phyloP scores from a whole-genome alignment of 176 grass and related monocot genomes.

The Phoenix dactylifera region DNA sequence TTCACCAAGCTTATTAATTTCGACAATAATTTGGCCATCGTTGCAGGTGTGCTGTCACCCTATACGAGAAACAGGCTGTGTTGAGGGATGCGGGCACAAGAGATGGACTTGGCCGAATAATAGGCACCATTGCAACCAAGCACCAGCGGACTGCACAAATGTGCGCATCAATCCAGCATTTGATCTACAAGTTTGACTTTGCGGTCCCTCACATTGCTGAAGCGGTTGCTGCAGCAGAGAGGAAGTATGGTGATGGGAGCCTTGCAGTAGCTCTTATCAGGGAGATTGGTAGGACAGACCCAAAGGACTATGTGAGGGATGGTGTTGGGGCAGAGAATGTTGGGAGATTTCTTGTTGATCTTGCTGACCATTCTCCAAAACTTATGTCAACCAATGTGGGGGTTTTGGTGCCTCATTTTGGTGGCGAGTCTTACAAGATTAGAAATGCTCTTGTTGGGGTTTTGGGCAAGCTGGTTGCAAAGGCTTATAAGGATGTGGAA shows the following conservation, averaged over 20 bases:
- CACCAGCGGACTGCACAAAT: constrained; percentile 70
- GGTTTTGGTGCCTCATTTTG: constrained; percentile 83
- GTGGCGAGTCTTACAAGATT: constrained; percentile 95
- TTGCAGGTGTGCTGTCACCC: constrained; percentile 50
- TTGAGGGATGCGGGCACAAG: constrained; percentile 72
- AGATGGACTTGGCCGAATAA: constrained; percentile 58
- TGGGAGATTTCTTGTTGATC: constrained; percentile 79
- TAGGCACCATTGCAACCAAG: constrained; percentile 70
- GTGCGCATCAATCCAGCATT: constrained; percentile 68
- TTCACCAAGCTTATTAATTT: background rate
- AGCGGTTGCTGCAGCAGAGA: constrained; percentile 60
- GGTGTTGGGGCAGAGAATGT: constrained; percentile 69
- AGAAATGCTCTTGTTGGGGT: constrained; percentile 95
- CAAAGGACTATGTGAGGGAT: constrained; percentile 85
- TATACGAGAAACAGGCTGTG: constrained; percentile 66
- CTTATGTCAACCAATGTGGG: constrained; percentile 89
- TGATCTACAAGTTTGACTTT: constrained; percentile 83
- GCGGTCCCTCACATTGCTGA: constrained; percentile 62
- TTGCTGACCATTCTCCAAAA: constrained; percentile 62
- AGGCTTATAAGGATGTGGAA: constrained; percentile 80
- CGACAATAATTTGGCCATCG: background rate
- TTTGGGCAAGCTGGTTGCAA: constrained; percentile 71
- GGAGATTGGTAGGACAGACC: constrained; percentile 77
- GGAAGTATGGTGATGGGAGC: constrained; percentile 75
- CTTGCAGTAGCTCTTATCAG: constrained; percentile 66